Conservation (phyloP, 2,329 filamentous ascomycete species). For the Alternaria triticimaculans region DNA sequence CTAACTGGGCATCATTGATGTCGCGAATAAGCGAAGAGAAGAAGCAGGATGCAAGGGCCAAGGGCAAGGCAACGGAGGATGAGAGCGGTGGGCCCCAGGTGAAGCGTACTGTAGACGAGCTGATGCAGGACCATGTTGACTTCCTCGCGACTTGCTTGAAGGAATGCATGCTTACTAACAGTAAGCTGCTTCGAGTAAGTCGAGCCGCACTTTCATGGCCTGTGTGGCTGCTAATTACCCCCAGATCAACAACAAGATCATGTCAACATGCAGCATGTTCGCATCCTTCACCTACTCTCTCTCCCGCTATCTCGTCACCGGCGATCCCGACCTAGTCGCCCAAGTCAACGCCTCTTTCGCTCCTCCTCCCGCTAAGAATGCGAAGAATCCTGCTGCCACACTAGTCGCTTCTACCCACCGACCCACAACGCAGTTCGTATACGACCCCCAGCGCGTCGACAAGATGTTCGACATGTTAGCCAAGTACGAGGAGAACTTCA, state of each 20-base stretch:
- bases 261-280: slow-evolving; percentile 95
- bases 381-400: slow-evolving; percentile 15
- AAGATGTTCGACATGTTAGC: slow-evolving; percentile 86
- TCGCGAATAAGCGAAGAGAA: slow-evolving; percentile 71
- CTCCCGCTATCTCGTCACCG: slow-evolving; percentile 80
- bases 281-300: slow-evolving; percentile 88
- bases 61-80: slow-evolving; percentile 39
- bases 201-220: neutral
- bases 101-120: slow-evolving; percentile 88
- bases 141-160: slow-evolving; percentile 97
- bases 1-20: slow-evolving; percentile 96
- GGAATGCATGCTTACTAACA: slow-evolving; percentile 98
- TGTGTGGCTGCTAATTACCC: slow-evolving; percentile 3
- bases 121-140: slow-evolving; percentile 99
- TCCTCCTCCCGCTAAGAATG: slow-evolving; percentile 12
- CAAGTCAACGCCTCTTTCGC: slow-evolving; percentile 63
- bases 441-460: slow-evolving; percentile 66
- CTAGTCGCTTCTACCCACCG: slow-evolving; percentile 18
- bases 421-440: slow-evolving; percentile 52
- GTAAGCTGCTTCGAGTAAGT: slow-evolving; percentile 85
- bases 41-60: slow-evolving; percentile 57
- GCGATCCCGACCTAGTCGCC: slow-evolving; percentile 77
- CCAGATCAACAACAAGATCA: slow-evolving; percentile 95
- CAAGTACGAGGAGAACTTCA: slow-evolving; percentile 94
- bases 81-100: slow-evolving; percentile 51